Percentiles rank a stretch among this genome's conserved stretches.
Conservation (phyloP, 2,329 filamentous ascomycete species). For the Monosporascus sp. region DNA sequence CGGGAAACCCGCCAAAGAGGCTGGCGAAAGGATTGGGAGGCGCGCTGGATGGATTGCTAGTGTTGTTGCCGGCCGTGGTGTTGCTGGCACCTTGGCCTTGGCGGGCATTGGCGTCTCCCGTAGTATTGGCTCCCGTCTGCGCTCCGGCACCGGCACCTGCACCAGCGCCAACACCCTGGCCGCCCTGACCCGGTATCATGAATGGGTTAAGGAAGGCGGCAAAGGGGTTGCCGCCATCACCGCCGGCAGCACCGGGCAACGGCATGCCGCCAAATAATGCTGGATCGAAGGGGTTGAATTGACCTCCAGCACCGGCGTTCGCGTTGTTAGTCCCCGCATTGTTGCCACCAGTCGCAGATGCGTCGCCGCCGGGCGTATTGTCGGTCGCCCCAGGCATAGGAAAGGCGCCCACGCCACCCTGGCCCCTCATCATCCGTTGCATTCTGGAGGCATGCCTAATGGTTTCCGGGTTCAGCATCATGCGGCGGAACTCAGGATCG, state of each 20-base stretch:
- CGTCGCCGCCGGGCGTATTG: conserved; percentile 59
- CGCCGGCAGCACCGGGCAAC: conserved; percentile 21
- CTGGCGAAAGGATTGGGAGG: conserved; percentile 63
- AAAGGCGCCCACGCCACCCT: conserved; percentile 54
- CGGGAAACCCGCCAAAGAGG: conserved; percentile 49
- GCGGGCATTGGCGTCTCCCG: conserved; percentile 18
- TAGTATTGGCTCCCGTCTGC: conserved; percentile 23
- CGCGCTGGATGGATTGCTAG: conserved; percentile 22
- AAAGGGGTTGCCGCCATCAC: conserved; percentile 31
- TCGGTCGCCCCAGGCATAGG: conserved; percentile 90
- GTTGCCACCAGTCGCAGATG: conserved; percentile 22
- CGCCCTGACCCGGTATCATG: conserved; percentile 9
- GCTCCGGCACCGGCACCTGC: conserved; percentile 23
- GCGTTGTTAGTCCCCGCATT: conserved; percentile 29
- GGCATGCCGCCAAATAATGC: conserved; percentile 26
- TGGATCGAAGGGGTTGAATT: conserved; percentile 42
- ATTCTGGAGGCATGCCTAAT: conserved; percentile 79
- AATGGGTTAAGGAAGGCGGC: conserved; percentile 40
- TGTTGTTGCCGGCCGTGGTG: conserved; percentile 9
- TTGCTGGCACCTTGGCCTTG: conserved; percentile 20
- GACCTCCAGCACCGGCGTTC: conserved; percentile 25
- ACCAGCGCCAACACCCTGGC: conserved; percentile 22
- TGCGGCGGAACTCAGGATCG: conserved; percentile 72
- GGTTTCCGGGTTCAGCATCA: conserved; percentile 88
- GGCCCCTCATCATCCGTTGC: conserved; percentile 63